Conservation (phyloP, 371 early-diverging fungal species). For the Chytridiales sp. region DNA sequence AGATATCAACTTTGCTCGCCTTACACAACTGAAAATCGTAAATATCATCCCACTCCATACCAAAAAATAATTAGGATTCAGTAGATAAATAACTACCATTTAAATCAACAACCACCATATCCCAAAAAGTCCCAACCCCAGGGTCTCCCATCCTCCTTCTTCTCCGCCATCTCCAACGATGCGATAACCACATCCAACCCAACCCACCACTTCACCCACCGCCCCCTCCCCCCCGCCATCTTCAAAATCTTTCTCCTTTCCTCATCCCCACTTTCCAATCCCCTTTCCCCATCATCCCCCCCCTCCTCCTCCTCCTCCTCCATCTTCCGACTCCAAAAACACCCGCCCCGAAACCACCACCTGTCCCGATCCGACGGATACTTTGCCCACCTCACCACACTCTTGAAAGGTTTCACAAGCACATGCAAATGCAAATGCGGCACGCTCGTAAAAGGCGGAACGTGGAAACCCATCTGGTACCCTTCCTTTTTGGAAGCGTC, state of each 20-base stretch:
- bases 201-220: conserved; percentile 34
- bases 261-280: not conserved
- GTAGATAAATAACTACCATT: too few relatives aligned
- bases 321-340: not conserved
- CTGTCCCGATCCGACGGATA: conserved; percentile 24
- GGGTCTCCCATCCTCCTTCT: conserved; percentile 11
- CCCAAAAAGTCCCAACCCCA: conserved; percentile 29
- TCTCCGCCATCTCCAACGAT: conserved; percentile 19
- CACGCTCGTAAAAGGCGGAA: conserved; percentile 64
- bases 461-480: conserved; percentile 56
- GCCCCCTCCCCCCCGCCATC: not conserved
- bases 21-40: too few relatives aligned
- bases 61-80: too few relatives aligned
- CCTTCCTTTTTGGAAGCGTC: not conserved
- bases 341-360: conserved; percentile 23
- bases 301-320: not conserved
- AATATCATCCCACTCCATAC: too few relatives aligned
- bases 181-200: conserved; percentile 20
- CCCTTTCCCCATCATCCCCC: not conserved
- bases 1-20: too few relatives aligned
- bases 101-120: too few relatives aligned
- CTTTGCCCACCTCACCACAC: conserved; percentile 29
- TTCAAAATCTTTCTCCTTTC: not conserved
- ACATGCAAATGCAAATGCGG: conserved; percentile 64
- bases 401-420: conserved; percentile 53